These are phyloP conservation scores for Colletotrichum sp. DNA, from an alignment of 2,329 filamentous ascomycete species.

Conservation along the genomic window DNA sequence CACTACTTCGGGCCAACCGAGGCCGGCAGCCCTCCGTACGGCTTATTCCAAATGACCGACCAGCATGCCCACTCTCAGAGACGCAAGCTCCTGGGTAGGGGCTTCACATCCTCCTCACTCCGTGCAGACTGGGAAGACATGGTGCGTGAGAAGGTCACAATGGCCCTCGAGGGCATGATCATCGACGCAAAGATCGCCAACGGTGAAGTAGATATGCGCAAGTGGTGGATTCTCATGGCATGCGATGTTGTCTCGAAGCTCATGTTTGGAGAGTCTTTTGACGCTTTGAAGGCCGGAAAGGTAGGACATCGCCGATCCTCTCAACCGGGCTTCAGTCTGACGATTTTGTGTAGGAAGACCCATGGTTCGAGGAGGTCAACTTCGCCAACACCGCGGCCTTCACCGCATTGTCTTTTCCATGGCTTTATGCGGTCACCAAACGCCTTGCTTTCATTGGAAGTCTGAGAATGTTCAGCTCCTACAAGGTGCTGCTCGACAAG, in stretches of 20 bases:
- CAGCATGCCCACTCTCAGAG: background rate
- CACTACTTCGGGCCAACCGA: background rate
- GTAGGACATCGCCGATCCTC: slow-evolving; percentile 32
- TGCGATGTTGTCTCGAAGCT: slow-evolving; percentile 59
- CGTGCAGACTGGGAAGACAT: slow-evolving; percentile 29
- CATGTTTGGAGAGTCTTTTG: slow-evolving; percentile 59
- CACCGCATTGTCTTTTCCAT: background rate
- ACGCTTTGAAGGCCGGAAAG: slow-evolving; percentile 53
- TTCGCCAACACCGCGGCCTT: background rate
- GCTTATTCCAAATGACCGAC: background rate
- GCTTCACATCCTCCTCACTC: slow-evolving; percentile 41
- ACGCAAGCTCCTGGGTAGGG: slow-evolving; percentile 44
- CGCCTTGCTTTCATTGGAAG: background rate
- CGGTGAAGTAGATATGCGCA: slow-evolving; percentile 49
- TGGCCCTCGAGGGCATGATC: slow-evolving; percentile 47
- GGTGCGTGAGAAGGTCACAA: slow-evolving; percentile 38
- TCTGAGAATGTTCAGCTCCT: background rate
- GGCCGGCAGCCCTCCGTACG: background rate
- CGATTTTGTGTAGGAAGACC: background rate
- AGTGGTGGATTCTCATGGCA: slow-evolving; percentile 59
- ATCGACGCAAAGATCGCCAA: slow-evolving; percentile 40
- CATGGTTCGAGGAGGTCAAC: background rate
- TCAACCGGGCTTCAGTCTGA: background rate
- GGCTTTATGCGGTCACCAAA: background rate
- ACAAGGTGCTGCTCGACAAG: background rate